phyloP scores from a whole-genome alignment of 164 flowering plant species.

The Macadamia tetraphylla region DNA sequence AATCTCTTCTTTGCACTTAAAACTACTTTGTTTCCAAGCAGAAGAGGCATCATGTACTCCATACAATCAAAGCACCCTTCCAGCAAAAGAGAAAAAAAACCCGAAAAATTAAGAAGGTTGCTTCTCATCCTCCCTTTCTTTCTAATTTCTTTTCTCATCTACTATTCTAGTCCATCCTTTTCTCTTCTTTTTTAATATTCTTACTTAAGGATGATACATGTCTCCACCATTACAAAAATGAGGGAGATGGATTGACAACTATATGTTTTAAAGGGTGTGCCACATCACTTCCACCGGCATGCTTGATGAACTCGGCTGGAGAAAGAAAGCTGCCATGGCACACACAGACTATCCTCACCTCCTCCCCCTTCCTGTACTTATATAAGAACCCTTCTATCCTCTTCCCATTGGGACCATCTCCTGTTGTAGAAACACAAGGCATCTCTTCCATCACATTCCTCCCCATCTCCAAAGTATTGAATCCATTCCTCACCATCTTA shows the following conservation, averaged over 20 bases:
- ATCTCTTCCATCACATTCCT: slow-evolving; percentile 32
- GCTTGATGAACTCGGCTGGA: slow-evolving; percentile 85
- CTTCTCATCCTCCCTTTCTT: not conserved
- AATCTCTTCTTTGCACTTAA: slow-evolving; percentile 1
- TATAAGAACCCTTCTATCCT: slow-evolving; percentile 69
- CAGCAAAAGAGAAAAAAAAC: not conserved
- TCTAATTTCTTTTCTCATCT: not conserved
- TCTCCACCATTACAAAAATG: slow-evolving; percentile 20
- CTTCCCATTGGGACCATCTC: slow-evolving; percentile 65
- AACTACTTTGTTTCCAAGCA: not conserved
- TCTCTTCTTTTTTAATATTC: not conserved
- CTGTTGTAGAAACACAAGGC: slow-evolving; percentile 77
- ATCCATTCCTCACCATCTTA: not conserved
- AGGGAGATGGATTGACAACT: slow-evolving; percentile 48
- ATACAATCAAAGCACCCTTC: not conserved
- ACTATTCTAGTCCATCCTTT: not conserved
- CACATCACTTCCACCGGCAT: slow-evolving; percentile 80
- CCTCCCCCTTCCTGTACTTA: slow-evolving; percentile 63
- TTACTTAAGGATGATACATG: not conserved
- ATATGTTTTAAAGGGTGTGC: slow-evolving; percentile 72
- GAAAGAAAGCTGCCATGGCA: slow-evolving; percentile 83
- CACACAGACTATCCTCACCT: slow-evolving; percentile 77
- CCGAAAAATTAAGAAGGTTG: too few species aligned
- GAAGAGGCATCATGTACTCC: slow-evolving; percentile 9
- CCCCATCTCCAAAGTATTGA: not conserved